Percentiles rank a stretch among this genome's conserved stretches.
phyloP scores from a whole-genome alignment of 2,329 filamentous ascomycete species.

The Alternaria panax region DNA sequence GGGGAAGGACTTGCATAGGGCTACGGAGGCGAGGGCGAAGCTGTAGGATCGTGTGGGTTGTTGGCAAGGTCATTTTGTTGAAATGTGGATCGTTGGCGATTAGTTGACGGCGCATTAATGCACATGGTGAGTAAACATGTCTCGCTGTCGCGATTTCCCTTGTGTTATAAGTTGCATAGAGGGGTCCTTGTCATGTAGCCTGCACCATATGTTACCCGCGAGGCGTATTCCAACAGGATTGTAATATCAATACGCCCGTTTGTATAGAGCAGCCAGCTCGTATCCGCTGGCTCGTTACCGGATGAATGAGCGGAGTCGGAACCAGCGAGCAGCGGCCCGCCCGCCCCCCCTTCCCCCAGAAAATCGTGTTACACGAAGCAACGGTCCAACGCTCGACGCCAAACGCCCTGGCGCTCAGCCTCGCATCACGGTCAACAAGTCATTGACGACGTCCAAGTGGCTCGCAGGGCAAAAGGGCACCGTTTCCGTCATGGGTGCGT shows the following conservation, averaged over 20 bases:
- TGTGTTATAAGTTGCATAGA: too few relatives aligned
- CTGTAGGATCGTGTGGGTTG: slow-evolving; percentile 47
- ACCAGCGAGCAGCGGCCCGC: slow-evolving; percentile 36
- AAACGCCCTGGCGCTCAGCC: not conserved
- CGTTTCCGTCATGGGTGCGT: not conserved
- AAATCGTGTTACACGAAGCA: slow-evolving; percentile 8
- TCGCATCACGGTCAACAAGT: slow-evolving; percentile 3
- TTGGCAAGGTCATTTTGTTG: not conserved
- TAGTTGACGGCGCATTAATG: too few relatives aligned
- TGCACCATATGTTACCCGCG: not conserved
- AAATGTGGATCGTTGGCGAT: too few relatives aligned
- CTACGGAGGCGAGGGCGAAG: slow-evolving; percentile 53
- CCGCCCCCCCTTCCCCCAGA: too few relatives aligned
- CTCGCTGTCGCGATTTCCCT: too few relatives aligned
- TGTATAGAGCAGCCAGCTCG: slow-evolving; percentile 4
- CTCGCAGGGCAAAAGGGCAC: not conserved
- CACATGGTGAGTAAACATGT: too few relatives aligned
- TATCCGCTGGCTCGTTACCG: slow-evolving; percentile 20
- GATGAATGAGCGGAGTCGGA: slow-evolving; percentile 33
- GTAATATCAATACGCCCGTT: not conserved
- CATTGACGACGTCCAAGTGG: not conserved
- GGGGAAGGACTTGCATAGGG: slow-evolving; percentile 47
- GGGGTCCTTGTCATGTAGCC: not conserved
- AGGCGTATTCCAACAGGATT: not conserved
- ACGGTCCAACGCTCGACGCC: slow-evolving; percentile 6